Evolutionary conservation across 106 monocot species (phyloP).

Genomic region (Dendrobium nobile): DNA sequence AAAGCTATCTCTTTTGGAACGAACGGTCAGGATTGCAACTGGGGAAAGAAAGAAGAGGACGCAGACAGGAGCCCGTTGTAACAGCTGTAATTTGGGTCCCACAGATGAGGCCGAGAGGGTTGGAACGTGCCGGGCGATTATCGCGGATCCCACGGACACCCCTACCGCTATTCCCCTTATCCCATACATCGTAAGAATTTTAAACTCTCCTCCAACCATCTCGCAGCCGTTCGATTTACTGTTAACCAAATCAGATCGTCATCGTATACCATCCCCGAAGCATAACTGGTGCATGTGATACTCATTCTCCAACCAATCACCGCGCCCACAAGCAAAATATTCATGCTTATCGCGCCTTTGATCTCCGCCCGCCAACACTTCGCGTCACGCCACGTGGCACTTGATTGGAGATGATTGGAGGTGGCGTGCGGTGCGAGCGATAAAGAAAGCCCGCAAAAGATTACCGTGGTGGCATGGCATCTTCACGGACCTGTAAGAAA

Average conservation of each 20-base stretch:
- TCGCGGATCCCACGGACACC: constrained; percentile 11
- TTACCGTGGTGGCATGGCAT: too few species aligned
- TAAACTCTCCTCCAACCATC: neutral
- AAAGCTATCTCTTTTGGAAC: too few species aligned
- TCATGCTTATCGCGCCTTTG: neutral
- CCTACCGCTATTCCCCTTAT: neutral
- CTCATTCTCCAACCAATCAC: neutral
- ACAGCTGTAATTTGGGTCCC: constrained; percentile 11
- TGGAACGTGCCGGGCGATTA: constrained; percentile 10
- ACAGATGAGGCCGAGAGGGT: neutral
- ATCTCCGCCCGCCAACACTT: neutral
- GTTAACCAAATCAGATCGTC: neutral
- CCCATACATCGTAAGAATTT: neutral
- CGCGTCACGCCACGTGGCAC: too few species aligned
- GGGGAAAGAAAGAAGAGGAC: neutral
- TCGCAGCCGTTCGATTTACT: neutral
- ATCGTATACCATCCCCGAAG: neutral
- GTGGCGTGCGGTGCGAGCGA: too few species aligned
- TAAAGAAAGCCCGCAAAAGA: too few species aligned
- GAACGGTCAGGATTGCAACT: neutral
- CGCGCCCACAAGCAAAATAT: constrained; percentile 4
- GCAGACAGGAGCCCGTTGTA: constrained; percentile 7
- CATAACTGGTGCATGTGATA: neutral
- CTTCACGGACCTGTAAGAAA: too few species aligned
- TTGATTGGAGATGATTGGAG: too few species aligned